Evolutionary conservation across 78 protist species (phyloP), one percentile per base, ranked within the genome.

Genomic region (Trichosphaerium sp.): DNA sequence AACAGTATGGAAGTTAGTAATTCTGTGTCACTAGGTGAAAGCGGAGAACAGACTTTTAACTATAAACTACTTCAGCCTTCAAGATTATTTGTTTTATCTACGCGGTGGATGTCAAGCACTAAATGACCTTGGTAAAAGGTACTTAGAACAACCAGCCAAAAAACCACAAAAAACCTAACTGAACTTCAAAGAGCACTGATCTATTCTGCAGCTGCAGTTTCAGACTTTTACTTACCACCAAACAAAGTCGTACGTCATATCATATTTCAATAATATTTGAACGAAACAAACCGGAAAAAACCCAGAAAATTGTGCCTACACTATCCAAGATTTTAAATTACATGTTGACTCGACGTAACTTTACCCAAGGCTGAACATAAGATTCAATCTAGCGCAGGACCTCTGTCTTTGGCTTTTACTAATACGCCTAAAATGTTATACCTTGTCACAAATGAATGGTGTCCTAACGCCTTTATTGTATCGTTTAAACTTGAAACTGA

Each of bases 401-500:
- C 69, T 37, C 40, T 78, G 5, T 60, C 68, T 4, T 58, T 78
- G 18, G 43, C 65, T 37, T 39, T 78, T 1, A 54, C 69, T 39
- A 75, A 75, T 23, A 77, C 70, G 37, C 84, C 84, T 3, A 78
- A 78, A 37, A 32, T 69, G 54, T 39, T 78, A 21, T 55, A 57
- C 25, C 52, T 28, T 4, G 0, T 78, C 23, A 71, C 59, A 3
- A 15, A 44, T 34, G 14, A 25, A 10, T 83, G 89, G 89, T 11
- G 62, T 35, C 83, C 83, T 11, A 23, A 47, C 1, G 74, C 84
- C 11, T 72, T 51, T 59, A 25, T 65, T 21, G 77, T 72, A 21
- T 69, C 82, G 68, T 83, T 83, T 58, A 83, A 83, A 49, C 74
- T 83, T 47, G 89, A 83, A 52, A 77, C 88, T 10, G 88, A 83